Conservation (phyloP, 306 rosid genomes). For the Hippophae gyantsensis region DNA sequence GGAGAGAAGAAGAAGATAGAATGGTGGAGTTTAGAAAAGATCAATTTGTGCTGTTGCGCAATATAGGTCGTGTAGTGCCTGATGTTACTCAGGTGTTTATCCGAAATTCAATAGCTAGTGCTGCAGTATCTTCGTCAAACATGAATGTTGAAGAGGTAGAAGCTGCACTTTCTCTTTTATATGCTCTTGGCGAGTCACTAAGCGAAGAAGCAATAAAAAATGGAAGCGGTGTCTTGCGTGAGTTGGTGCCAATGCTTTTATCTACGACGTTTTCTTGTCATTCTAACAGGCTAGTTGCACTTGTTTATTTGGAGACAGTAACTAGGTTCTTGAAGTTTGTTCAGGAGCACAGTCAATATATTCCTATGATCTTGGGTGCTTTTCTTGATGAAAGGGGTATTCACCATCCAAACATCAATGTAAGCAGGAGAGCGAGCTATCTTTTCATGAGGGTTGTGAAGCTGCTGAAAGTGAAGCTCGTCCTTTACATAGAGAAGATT, state of each 20-base stretch:
- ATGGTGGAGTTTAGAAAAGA: constrained; percentile 87
- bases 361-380: constrained; percentile 70
- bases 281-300: constrained; percentile 90
- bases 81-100: constrained; percentile 64
- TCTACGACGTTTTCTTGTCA: constrained; percentile 84
- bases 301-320: constrained; percentile 79
- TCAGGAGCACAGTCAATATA: constrained; percentile 67
- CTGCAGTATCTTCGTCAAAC: constrained; percentile 55
- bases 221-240: constrained; percentile 63
- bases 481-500: constrained; percentile 75
- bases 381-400: constrained; percentile 98
- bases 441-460: constrained; percentile 90
- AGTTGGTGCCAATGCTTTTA: constrained; percentile 66
- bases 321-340: constrained; percentile 74
- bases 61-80: constrained; percentile 60
- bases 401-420: constrained; percentile 76
- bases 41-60: constrained; percentile 58
- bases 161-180: constrained; percentile 71
- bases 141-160: constrained; percentile 87
- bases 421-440: constrained; percentile 86
- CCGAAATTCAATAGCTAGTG: constrained; percentile 51
- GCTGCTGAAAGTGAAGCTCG: constrained; percentile 77
- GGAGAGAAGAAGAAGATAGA: constrained; percentile 88
- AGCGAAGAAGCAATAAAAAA: constrained; percentile 57
- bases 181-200: constrained; percentile 73